Evolutionary conservation across 202 grass and related monocot genomes (phyloP).

Genomic region (Schoenoplectus triqueter): DNA sequence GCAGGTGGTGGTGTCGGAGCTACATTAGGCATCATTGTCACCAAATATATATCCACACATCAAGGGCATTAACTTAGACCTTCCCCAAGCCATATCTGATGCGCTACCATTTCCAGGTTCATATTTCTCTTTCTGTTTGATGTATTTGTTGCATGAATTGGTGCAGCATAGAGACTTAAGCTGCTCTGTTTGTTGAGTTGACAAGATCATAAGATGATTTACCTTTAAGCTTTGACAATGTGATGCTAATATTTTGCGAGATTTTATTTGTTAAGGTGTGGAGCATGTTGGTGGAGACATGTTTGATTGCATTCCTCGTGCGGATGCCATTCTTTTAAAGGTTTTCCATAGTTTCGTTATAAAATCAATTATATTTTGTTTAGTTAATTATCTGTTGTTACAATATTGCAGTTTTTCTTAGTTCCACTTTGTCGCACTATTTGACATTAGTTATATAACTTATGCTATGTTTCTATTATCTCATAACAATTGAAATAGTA

Average conservation of each 20-base stretch:
- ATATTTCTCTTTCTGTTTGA: not conserved
- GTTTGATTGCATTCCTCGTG: not conserved
- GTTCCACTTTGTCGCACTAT: too few species aligned
- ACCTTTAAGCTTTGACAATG: not conserved
- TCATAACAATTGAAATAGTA: too few species aligned
- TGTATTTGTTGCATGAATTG: not conserved
- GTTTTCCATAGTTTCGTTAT: not conserved
- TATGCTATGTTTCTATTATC: too few species aligned
- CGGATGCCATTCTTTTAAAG: not conserved
- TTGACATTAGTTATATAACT: too few species aligned
- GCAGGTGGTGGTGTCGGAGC: conserved; percentile 34
- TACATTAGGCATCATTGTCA: conserved; percentile 34
- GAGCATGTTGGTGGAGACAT: conserved; percentile 5
- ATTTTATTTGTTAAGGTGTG: not conserved
- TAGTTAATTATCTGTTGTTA: not conserved
- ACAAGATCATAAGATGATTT: not conserved
- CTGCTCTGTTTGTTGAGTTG: not conserved
- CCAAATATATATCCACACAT: conserved; percentile 28
- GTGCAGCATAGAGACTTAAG: too few species aligned
- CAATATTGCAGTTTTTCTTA: too few species aligned
- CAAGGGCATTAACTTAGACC: conserved; percentile 44
- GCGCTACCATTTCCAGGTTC: conserved; percentile 23
- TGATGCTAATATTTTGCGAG: not conserved
- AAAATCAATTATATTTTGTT: not conserved
- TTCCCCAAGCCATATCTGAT: conserved; percentile 32